Percentiles rank a stretch among this genome's conserved stretches.
phyloP scores from a whole-genome alignment of 1,284 basidiomycete genomes.

The Inonotus obliquus region DNA sequence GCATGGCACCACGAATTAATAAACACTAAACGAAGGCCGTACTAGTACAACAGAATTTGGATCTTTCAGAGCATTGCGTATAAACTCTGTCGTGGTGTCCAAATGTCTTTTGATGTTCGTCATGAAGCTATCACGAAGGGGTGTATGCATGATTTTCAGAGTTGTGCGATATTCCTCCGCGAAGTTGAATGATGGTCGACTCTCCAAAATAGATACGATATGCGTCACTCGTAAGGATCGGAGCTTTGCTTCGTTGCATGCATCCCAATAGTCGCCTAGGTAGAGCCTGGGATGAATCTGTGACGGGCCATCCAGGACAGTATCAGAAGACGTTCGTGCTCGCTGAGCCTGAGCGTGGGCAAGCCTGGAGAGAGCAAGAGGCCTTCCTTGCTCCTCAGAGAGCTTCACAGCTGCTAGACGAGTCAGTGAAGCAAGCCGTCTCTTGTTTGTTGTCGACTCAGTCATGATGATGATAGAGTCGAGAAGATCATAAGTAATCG shows the following conservation, averaged over 20 bases:
- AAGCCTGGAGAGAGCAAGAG: neutral
- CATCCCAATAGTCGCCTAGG: conserved; percentile 58
- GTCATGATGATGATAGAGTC: neutral
- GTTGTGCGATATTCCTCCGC: conserved; percentile 24
- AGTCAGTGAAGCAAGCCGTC: neutral
- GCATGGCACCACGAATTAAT: neutral
- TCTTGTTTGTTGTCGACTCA: neutral
- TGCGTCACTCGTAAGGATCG: conserved; percentile 36
- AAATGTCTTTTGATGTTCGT: conserved; percentile 32
- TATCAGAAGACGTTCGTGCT: neutral
- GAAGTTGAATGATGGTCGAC: conserved; percentile 34
- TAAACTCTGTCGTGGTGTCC: conserved; percentile 35
- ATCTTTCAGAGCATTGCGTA: conserved; percentile 34
- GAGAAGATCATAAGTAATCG: neutral
- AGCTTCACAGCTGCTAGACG: conserved; percentile 7
- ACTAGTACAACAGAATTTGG: conserved; percentile 56
- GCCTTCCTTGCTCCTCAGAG: neutral
- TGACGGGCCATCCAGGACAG: conserved; percentile 18
- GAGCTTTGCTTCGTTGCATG: conserved; percentile 42
- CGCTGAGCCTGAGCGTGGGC: neutral
- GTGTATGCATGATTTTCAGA: conserved; percentile 32
- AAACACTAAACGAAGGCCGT: conserved; percentile 22
- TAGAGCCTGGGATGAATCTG: conserved; percentile 59
- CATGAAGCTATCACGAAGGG: conserved; percentile 28
- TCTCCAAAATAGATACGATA: conserved; percentile 34